Conservation (phyloP, 106 monocot genomes). For the Apostasia shenzhenica region DNA sequence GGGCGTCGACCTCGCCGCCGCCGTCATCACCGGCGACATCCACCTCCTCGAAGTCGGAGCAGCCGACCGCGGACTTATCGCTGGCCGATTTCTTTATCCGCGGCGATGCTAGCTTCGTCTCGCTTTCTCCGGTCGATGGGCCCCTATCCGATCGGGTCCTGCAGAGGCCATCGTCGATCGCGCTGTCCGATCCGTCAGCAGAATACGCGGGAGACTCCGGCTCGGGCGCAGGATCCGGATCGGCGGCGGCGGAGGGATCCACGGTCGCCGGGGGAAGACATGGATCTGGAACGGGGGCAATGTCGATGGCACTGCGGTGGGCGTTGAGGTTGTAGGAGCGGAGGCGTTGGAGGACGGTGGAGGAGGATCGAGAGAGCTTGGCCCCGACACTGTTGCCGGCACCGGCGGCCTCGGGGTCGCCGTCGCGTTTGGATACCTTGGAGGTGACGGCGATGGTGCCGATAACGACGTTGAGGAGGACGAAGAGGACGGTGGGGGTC, state of each 20-base stretch:
- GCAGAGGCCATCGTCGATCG: background rate
- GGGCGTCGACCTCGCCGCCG: conserved; percentile 48
- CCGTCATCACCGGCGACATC: background rate
- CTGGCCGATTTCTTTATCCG: conserved; percentile 19
- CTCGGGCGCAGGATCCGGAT: background rate
- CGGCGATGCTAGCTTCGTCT: background rate
- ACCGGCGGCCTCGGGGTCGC: background rate
- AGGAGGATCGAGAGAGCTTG: conserved; percentile 19
- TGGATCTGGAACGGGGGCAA: background rate
- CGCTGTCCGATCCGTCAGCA: background rate
- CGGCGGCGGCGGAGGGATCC: background rate
- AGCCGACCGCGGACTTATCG: background rate
- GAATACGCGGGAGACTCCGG: background rate
- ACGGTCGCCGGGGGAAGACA: background rate
- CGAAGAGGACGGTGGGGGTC: conserved; percentile 23
- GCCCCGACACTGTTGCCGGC: background rate
- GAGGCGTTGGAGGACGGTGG: conserved; percentile 33
- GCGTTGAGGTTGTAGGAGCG: conserved; percentile 38
- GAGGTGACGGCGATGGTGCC: conserved; percentile 33
- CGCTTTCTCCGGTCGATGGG: conserved; percentile 9
- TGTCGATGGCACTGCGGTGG: background rate
- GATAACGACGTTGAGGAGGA: conserved; percentile 34
- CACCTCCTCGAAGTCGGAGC: conserved; percentile 5
- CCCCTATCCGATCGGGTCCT: conserved; percentile 4
- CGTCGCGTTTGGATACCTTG: background rate